Evolutionary conservation across 495 filamentous ascomycete species (phyloP), one percentile per base, ranked within the genome.

Genomic region (Tuber aestivum): DNA sequence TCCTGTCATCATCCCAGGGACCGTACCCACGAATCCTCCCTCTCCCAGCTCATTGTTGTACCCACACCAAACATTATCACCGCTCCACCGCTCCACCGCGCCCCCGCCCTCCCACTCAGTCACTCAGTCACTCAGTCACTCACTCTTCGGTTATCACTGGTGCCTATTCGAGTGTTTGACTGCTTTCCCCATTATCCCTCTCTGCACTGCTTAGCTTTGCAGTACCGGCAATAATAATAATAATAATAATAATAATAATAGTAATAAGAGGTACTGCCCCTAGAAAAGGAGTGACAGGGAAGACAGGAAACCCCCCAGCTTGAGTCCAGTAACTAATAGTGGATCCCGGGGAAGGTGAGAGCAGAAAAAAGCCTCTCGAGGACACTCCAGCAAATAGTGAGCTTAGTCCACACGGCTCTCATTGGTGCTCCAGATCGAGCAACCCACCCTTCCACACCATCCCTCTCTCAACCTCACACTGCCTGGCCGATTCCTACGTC

Each of bases 21-120:
- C 35, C n/a, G 41, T 37, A 70, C 69, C 70, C 70, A 37, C 37
- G 14, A 71, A 20, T 40, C 56, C 9, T 56, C 50, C 7, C 27
- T 65, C 14, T 14, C 56, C 27, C 70, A 71, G 12, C 74, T 71
- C 70, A 48, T 72, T 42, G 65, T 69, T 41, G 61, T 68, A 41
- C 74, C 70, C 77, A 80, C 45, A 72, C 74, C 74, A 80, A 75
- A 70, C 48, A 38, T 44, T 70, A 61, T 74, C 48, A 72, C 69
- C 69, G 45, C 69, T 45, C 71, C 72, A 37, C 72, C 75, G 32
- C 76, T 50, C 76, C 78, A 45, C 70, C 48, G 71, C 65, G 65
- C 76, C 72, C 72, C 44, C 73, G 40, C 42, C 38, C 38, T 3
- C 72, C 77, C 75, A 50, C 50, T 40, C 70, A 50, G 56, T 48